A percentile compares a stretch with the other conserved stretches of the same genome.
Conservation (phyloP, 352 stramenopile species). For the Poterioochromonas sp. region DNA sequence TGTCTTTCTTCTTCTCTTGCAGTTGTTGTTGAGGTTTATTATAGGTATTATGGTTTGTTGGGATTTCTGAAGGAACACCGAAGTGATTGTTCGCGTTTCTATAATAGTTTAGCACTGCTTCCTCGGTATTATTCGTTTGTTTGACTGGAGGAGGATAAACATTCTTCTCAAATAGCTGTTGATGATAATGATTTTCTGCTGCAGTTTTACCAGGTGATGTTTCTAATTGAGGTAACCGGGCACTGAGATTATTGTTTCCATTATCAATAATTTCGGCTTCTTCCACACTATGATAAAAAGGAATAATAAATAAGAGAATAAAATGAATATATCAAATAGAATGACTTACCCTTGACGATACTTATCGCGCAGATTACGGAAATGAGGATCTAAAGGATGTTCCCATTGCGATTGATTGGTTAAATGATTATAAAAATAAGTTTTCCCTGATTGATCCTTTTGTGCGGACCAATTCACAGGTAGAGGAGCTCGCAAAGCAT, state of each 20-base stretch:
- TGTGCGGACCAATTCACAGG: background rate
- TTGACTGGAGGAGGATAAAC: no score
- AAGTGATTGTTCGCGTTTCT: no score
- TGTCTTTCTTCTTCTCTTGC: no score
- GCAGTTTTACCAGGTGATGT: background rate
- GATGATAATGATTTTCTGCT: background rate
- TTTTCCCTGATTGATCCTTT: background rate
- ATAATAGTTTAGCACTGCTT: no score
- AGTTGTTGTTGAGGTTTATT: no score
- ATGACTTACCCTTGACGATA: constrained; percentile 1
- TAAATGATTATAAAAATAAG: constrained; percentile 4
- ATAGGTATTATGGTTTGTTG: no score
- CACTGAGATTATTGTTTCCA: background rate
- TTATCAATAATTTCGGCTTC: background rate
- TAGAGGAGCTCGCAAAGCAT: constrained; percentile 19
- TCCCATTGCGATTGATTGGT: constrained; percentile 15
- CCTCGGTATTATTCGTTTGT: no score
- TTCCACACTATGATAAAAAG: background rate
- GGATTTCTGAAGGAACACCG: no score
- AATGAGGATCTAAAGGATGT: constrained; percentile 30
- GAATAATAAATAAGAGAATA: background rate
- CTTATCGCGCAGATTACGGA: background rate
- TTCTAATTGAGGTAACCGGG: background rate
- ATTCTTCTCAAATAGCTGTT: background rate
- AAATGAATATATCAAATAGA: background rate